phyloP scores from a whole-genome alignment of 306 rosid species.

The Vigna trinervia region DNA sequence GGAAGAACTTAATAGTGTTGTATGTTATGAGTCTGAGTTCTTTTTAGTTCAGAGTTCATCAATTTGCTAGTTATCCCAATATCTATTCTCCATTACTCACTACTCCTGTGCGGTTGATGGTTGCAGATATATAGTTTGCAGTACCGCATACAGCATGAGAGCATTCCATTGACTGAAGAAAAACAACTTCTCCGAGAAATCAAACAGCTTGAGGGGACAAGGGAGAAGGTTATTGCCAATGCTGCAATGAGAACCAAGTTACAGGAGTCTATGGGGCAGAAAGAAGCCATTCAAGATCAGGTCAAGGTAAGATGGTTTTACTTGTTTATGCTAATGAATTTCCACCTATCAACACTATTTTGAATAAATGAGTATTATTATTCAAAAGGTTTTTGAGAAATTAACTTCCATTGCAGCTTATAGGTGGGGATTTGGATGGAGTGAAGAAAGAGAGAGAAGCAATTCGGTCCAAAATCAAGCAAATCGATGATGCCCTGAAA shows the following conservation, averaged over 20 bases:
- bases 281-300: slow-evolving; percentile 80
- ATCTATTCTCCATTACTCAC: slow-evolving; percentile 20
- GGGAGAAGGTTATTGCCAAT: slow-evolving; percentile 85
- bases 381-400: slow-evolving; percentile 30
- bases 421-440: slow-evolving; percentile 90
- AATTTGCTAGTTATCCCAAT: slow-evolving; percentile 19
- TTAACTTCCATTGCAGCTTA: slow-evolving; percentile 59
- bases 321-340: slow-evolving; percentile 31
- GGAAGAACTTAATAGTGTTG: slow-evolving; percentile 80
- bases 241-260: slow-evolving; percentile 85
- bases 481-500: slow-evolving; percentile 72
- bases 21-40: slow-evolving; percentile 48
- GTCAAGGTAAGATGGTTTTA: slow-evolving; percentile 71
- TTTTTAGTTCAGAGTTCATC: slow-evolving; percentile 36
- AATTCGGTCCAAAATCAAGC: slow-evolving; percentile 80
- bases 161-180: slow-evolving; percentile 90
- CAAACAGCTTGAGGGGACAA: slow-evolving; percentile 92
- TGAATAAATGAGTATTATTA: slow-evolving; percentile 10
- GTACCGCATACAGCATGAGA: slow-evolving; percentile 94
- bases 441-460: slow-evolving; percentile 86
- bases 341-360: slow-evolving; percentile 11
- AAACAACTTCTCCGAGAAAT: slow-evolving; percentile 89
- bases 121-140: slow-evolving; percentile 78
- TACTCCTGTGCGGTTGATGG: slow-evolving; percentile 43
- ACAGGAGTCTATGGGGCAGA: slow-evolving; percentile 82